Evolutionary conservation across 257 asterid genomes (phyloP).

Genomic region (Solanum lycopersicoides): DNA sequence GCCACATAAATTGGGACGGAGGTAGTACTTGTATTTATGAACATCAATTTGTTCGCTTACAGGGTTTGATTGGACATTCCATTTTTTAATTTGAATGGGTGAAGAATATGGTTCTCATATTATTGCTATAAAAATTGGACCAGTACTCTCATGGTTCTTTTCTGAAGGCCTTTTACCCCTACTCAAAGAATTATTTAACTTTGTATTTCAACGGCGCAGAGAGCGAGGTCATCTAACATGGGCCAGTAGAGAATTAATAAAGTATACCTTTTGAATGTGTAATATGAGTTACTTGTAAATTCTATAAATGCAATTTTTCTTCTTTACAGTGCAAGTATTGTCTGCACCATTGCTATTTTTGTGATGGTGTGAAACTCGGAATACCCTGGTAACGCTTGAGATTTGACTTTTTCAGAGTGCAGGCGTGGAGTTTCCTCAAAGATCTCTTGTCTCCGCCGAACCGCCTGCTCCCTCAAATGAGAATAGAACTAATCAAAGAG

Average conservation of each 20-base stretch:
- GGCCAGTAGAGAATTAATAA: neutral
- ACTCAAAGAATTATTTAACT: neutral
- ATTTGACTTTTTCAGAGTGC: conserved; percentile 54
- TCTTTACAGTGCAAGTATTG: neutral
- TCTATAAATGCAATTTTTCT: neutral
- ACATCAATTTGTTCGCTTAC: neutral
- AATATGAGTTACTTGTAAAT: neutral
- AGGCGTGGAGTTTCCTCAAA: conserved; percentile 85
- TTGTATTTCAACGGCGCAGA: neutral
- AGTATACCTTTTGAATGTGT: neutral
- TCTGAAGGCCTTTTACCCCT: neutral
- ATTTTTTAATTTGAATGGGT: neutral
- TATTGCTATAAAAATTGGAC: neutral
- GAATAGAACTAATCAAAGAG: conserved; percentile 28
- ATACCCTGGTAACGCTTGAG: neutral
- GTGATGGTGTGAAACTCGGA: neutral
- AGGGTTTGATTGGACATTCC: neutral
- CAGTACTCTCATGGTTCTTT: neutral
- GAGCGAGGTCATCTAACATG: neutral
- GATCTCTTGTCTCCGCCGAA: conserved; percentile 28
- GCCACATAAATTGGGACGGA: neutral
- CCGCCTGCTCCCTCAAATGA: conserved; percentile 29
- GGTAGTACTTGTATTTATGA: neutral
- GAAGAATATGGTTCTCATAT: neutral
- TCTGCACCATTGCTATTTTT: neutral